Evolutionary conservation across 345 rosid genomes (phyloP), one percentile per base, ranked within the genome.

Genomic region (Erysimum cheiranthoides): DNA sequence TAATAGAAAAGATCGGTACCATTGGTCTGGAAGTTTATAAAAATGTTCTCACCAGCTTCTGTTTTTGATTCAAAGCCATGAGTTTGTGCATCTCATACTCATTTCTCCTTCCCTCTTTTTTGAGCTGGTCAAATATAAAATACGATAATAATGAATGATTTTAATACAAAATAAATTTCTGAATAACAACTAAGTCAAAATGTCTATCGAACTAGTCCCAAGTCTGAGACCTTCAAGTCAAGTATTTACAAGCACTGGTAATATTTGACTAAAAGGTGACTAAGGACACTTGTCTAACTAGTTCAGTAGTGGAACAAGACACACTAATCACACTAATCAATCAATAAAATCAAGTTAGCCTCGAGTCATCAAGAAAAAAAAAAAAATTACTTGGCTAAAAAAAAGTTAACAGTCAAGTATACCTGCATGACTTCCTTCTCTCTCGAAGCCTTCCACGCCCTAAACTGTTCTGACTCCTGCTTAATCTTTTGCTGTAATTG

Each of bases 391-490:
- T 14, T 42, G 13, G 46, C 47, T 12, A 36, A 32, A 3, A 49
- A 28, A 10, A n/a, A n/a, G n/a, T 57, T 14, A 64, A 31, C 17
- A 75, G 36, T 51, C 46, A 60, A 30, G 68, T 50, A 61, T 76
- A 92, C 99, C 97, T 95, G 99, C 85, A 90, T 91, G 65, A 95
- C 99, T 84, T 95, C 99, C 72, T 90, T 95, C 82, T 95, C 99
- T 69, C 94, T 84, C 25, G 91, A 79, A 70, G 90, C 93, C 83
- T 95, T 95, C 98, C 97, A 95, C 73, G 83, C 73, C 71, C 98
- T 85, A 60, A 89, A 91, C 71, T 87, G 93, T 82, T 93, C 98
- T 50, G 92, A 89, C 78, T 93, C 98, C 69, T 93, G 98, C 83
- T 93, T 91, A 74, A 93, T 93, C 83, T 93, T 93, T 42, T 93